Conservation (phyloP, 2,329 filamentous ascomycete genomes). For the Lachnellula hyalina region DNA sequence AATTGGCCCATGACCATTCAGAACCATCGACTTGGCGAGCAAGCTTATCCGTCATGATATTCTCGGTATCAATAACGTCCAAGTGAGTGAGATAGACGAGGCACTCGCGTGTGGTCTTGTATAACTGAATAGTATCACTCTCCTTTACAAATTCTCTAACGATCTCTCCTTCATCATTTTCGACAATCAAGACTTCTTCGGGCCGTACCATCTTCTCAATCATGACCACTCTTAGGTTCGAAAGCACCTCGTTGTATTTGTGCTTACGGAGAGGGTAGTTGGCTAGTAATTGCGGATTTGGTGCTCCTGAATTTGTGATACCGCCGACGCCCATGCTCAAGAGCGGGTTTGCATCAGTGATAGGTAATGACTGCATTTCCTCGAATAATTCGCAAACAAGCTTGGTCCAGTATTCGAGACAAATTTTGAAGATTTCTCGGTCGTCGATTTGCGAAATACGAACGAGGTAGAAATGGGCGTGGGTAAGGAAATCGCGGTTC, state of each 20-base stretch:
- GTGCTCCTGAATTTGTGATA: constrained; percentile 73
- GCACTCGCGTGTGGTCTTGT: constrained; percentile 98
- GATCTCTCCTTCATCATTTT: constrained; percentile 98
- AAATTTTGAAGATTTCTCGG: constrained; percentile 99
- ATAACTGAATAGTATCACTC: constrained; percentile 96
- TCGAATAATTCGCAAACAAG: constrained; percentile 97
- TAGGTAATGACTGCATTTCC: constrained; percentile 94
- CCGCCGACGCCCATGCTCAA: constrained; percentile 69
- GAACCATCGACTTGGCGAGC: constrained; percentile 88
- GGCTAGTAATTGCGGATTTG: constrained; percentile 76
- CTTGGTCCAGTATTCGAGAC: constrained; percentile 98
- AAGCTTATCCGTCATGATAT: constrained; percentile 99
- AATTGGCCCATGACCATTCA: constrained; percentile 99
- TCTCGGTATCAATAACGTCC: constrained; percentile 94
- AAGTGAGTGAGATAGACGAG: constrained; percentile 95
- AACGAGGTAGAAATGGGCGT: constrained; percentile 97
- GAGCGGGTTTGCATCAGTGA: constrained; percentile 87
- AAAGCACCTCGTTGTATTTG: constrained; percentile 92
- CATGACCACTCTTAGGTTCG: constrained; percentile 94
- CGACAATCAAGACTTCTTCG: constrained; percentile 97
- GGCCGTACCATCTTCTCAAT: constrained; percentile 99
- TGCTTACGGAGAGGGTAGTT: constrained; percentile 95
- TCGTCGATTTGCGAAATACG: constrained; percentile 98
- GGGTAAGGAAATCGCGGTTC: constrained; percentile 88
- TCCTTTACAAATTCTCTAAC: constrained; percentile 99